Evolutionary conservation across 129 eudicot species (phyloP).

Genomic region (Saposhnikovia divaricata): DNA sequence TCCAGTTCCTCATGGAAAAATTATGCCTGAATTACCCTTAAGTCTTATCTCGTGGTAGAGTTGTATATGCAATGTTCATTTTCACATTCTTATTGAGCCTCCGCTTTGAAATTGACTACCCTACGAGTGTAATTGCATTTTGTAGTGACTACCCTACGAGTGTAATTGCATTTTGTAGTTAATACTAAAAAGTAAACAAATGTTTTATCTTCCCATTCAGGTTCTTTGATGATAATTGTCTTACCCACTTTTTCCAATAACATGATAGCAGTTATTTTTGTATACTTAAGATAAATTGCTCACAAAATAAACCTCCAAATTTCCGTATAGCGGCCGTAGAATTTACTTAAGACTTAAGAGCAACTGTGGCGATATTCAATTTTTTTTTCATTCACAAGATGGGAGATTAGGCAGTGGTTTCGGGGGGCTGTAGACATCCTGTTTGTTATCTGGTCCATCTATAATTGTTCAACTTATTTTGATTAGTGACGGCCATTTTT

Average conservation of each 20-base stretch:
- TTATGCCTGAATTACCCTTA: not conserved
- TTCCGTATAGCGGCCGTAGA: not conserved
- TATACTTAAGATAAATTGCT: not conserved
- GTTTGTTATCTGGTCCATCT: not conserved
- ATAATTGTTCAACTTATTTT: not conserved
- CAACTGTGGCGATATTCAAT: not conserved
- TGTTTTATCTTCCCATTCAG: not conserved
- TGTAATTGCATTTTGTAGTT: not conserved
- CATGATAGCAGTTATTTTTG: not conserved
- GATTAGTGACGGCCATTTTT: not conserved
- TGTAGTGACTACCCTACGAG: not conserved
- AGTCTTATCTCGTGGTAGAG: not conserved
- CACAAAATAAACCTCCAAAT: not conserved
- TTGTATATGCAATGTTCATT: not conserved
- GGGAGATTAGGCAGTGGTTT: not conserved
- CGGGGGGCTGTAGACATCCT: no score
- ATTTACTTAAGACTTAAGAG: not conserved
- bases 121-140: not conserved
- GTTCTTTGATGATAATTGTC: not conserved
- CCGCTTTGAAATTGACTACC: not conserved
- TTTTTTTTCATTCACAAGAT: not conserved
- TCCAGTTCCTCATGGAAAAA: not conserved
- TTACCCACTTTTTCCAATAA: not conserved
- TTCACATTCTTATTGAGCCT: not conserved
- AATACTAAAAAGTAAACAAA: not conserved